Evolutionary conservation across 2,329 filamentous ascomycete genomes (phyloP).

Genomic region (Penicillium sp.): DNA sequence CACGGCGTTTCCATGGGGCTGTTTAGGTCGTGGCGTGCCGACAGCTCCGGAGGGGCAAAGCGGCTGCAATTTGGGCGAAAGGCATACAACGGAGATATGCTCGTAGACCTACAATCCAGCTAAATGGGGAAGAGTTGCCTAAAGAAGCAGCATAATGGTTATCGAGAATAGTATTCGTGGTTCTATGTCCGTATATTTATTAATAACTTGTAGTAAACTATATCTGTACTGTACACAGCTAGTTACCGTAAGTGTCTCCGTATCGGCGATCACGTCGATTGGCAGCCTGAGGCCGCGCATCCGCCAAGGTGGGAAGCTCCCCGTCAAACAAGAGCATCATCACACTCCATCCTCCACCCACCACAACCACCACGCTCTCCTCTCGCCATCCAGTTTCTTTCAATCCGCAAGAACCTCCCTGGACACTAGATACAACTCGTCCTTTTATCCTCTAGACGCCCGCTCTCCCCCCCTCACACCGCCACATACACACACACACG

Average conservation of each 20-base stretch:
- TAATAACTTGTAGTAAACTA: too few species aligned
- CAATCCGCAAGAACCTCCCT: neutral
- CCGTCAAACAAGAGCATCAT: conserved; percentile 2
- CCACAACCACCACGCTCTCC: neutral
- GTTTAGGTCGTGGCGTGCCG: conserved; percentile 10
- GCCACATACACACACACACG: neutral
- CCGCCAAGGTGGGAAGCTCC: conserved; percentile 6
- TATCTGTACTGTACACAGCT: neutral
- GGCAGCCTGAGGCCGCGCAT: neutral
- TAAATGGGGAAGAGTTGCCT: neutral
- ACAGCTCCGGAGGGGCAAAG: conserved; percentile 12
- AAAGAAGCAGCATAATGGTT: neutral
- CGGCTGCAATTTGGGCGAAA: neutral
- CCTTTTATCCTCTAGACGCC: conserved; percentile 5
- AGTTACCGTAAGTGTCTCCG: too few species aligned
- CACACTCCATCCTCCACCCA: conserved; percentile 9
- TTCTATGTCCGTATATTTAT: neutral
- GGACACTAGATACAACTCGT: neutral
- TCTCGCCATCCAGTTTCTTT: neutral
- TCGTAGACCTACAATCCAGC: neutral
- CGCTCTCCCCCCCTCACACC: conserved; percentile 6
- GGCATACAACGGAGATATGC: neutral
- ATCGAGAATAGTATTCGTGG: neutral
- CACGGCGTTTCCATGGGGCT: conserved; percentile 15
- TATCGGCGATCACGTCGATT: conserved; percentile 9